A percentile compares a stretch with the other conserved stretches of the same genome.
Evolutionary conservation across 768 basidiomycete species (phyloP).

Genomic region (Leccinum longicurvipes): DNA sequence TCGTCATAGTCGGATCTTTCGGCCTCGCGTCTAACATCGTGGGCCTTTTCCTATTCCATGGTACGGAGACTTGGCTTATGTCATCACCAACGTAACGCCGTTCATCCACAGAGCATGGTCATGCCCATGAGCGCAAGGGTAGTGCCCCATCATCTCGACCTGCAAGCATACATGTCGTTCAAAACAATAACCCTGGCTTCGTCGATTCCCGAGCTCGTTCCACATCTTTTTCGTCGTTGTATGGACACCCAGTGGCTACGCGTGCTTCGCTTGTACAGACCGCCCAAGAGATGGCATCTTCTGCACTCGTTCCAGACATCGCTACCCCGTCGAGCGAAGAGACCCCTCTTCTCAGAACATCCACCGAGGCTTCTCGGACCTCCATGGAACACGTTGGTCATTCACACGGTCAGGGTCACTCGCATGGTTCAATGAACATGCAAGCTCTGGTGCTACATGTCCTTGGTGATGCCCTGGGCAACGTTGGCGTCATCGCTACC

Average conservation of each 20-base stretch:
- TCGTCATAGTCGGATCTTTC: constrained; percentile 86
- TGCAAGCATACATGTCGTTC: constrained; percentile 34
- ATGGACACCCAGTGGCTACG: constrained; percentile 71
- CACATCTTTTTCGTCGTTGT: constrained; percentile 58
- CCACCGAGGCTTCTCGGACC: constrained; percentile 8
- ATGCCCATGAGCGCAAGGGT: constrained; percentile 46
- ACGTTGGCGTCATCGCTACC: constrained; percentile 95
- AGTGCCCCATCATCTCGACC: constrained; percentile 37
- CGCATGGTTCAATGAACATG: constrained; percentile 93
- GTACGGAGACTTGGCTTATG: constrained; percentile 38
- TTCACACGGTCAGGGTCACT: constrained; percentile 32
- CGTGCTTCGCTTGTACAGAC: constrained; percentile 74
- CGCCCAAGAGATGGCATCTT: constrained; percentile 72
- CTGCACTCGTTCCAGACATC: constrained; percentile 11
- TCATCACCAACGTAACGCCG: constrained; percentile 6
- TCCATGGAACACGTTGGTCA: constrained; percentile 14
- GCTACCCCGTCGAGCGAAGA: constrained; percentile 32
- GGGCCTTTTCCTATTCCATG: constrained; percentile 93
- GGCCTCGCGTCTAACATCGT: constrained; percentile 91
- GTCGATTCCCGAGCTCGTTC: constrained; percentile 34
- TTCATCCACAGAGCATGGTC: constrained; percentile 59
- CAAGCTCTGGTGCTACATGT: constrained; percentile 93
- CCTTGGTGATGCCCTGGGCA: constrained; percentile 94
- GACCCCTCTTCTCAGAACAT: constrained; percentile 41
- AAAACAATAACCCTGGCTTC: constrained; percentile 13